Evolutionary conservation across 176 grass and related monocot species (phyloP).

Genomic region (Poa pratensis): DNA sequence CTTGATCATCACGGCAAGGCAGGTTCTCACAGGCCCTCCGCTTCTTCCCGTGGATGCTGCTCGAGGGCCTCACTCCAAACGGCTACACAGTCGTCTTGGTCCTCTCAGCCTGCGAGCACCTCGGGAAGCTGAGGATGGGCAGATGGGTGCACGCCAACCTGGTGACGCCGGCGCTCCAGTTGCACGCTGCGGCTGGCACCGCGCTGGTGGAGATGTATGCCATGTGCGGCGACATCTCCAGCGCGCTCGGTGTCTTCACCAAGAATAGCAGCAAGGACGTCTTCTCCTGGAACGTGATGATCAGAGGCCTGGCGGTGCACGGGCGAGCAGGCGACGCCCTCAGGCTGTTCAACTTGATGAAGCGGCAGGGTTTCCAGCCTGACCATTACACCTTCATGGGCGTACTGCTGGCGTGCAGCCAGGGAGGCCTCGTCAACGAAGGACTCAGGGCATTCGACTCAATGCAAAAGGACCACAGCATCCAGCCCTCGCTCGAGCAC

Average conservation of each 20-base stretch:
- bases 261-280: slow-evolving; percentile 54
- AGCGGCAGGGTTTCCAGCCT: slow-evolving; percentile 30
- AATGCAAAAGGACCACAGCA: slow-evolving; percentile 50
- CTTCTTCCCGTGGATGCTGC: slow-evolving; percentile 50
- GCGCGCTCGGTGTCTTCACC: slow-evolving; percentile 40
- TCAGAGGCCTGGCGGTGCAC: slow-evolving; percentile 42
- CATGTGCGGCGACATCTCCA: slow-evolving; percentile 52
- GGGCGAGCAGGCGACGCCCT: slow-evolving; percentile 22
- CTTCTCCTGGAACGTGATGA: slow-evolving; percentile 65
- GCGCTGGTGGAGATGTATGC: slow-evolving; percentile 61
- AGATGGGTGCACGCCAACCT: slow-evolving; percentile 64
- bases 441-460: slow-evolving; percentile 36
- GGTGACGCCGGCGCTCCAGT: slow-evolving; percentile 43
- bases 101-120: slow-evolving; percentile 51
- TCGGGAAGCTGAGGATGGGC: slow-evolving; percentile 45
- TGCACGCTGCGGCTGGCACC: not conserved
- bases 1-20: too few species aligned
- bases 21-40: slow-evolving; percentile 41
- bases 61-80: slow-evolving; percentile 45
- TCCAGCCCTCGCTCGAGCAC: slow-evolving; percentile 41
- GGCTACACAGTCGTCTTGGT: slow-evolving; percentile 48
- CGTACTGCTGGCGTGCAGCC: slow-evolving; percentile 25
- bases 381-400: slow-evolving; percentile 54
- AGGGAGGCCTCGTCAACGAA: slow-evolving; percentile 42
- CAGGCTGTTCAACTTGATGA: slow-evolving; percentile 43